Evolutionary conservation across 1,284 basidiomycete genomes (phyloP).

Genomic region (Gomphus bonarii): DNA sequence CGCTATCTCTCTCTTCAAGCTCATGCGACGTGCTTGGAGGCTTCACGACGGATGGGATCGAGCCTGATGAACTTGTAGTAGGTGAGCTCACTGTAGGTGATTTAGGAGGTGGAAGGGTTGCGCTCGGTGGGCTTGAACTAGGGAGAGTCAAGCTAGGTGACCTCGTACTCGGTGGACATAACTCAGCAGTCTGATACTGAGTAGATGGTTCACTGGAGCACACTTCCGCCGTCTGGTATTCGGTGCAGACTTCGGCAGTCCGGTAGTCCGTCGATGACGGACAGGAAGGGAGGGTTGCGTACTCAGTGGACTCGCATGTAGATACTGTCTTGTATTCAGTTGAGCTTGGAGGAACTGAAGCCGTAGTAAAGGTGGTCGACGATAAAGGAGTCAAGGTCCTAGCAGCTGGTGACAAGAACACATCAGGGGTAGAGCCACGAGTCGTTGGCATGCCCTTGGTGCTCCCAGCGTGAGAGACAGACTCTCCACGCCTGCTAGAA

Average conservation of each 20-base stretch:
- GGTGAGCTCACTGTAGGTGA: background rate
- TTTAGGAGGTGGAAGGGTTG: background rate
- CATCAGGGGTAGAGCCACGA: background rate
- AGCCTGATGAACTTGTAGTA: background rate
- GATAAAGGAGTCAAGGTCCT: conserved; percentile 2
- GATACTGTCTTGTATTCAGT: conserved; percentile 2
- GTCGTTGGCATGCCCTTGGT: background rate
- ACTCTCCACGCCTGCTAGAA: conserved; percentile 4
- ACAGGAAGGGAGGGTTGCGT: conserved; percentile 1
- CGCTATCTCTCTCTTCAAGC: background rate
- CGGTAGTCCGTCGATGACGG: background rate
- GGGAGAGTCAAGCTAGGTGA: background rate
- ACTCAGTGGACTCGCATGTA: conserved; percentile 10
- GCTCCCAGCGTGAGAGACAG: conserved; percentile 10
- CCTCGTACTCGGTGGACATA: conserved; percentile 11
- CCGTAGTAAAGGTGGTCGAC: conserved; percentile 7
- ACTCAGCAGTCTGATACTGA: conserved; percentile 8
- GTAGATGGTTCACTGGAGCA: conserved; percentile 13
- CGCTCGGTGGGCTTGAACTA: background rate
- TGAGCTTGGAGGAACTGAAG: conserved; percentile 1
- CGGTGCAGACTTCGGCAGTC: conserved; percentile 38
- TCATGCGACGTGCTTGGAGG: background rate
- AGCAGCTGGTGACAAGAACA: conserved; percentile 2
- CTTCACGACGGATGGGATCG: background rate
- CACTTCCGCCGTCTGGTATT: conserved; percentile 1